These are phyloP conservation scores for Aureoboletus auriporus DNA, from an alignment of 768 basidiomycete species.

Conservation along the genomic window DNA sequence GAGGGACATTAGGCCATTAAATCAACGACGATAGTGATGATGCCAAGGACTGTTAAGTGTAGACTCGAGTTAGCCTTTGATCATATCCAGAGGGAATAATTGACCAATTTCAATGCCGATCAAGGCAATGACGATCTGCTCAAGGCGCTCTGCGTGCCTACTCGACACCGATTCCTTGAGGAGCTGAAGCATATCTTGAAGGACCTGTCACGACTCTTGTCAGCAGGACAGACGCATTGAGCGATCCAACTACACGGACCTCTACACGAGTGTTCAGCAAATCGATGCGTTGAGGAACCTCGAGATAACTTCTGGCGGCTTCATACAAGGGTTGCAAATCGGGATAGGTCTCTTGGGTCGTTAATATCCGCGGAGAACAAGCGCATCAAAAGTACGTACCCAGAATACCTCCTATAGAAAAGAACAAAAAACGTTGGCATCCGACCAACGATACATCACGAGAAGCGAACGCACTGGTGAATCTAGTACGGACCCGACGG, in stretches of 20 bases:
- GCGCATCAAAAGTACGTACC: slow-evolving; percentile 44
- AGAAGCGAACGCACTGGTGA: slow-evolving; percentile 63
- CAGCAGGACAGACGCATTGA: slow-evolving; percentile 1
- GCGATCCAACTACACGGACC: slow-evolving; percentile 39
- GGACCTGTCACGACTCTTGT: slow-evolving; percentile 47
- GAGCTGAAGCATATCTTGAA: slow-evolving; percentile 95
- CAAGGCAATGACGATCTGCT: slow-evolving; percentile 88
- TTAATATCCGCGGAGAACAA: slow-evolving; percentile 18
- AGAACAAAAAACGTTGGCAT: not conserved
- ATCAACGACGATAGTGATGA: slow-evolving; percentile 88
- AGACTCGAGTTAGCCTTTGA: slow-evolving; percentile 1
- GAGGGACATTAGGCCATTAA: slow-evolving; percentile 46
- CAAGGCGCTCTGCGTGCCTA: slow-evolving; percentile 84
- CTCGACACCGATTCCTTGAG: slow-evolving; percentile 93
- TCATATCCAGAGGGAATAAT: not conserved
- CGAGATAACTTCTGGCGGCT: slow-evolving; percentile 89
- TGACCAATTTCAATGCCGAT: slow-evolving; percentile 86
- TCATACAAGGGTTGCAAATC: slow-evolving; percentile 95
- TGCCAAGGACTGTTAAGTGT: slow-evolving; percentile 64
- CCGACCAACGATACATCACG: not conserved
- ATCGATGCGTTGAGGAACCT: slow-evolving; percentile 92
- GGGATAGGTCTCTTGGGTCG: slow-evolving; percentile 69
- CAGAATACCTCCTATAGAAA: slow-evolving; percentile 82
- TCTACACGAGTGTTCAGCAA: slow-evolving; percentile 92
- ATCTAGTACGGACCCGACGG: slow-evolving; percentile 95